Evolutionary conservation across 2,329 filamentous ascomycete genomes (phyloP).

Genomic region (Cladophialophora bantiana): DNA sequence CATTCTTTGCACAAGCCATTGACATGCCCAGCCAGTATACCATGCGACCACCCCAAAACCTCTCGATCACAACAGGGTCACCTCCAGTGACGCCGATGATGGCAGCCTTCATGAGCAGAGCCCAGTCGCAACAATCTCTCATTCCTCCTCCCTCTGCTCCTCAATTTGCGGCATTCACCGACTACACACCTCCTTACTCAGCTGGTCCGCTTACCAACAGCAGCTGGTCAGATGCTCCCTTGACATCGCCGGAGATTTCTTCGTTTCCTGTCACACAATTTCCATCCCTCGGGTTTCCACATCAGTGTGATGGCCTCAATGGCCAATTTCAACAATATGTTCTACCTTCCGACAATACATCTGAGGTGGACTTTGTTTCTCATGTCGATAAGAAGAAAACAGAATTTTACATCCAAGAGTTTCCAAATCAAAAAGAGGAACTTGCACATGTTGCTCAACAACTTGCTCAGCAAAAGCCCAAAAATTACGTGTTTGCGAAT

Average conservation of each 20-base stretch:
- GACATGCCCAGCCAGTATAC: conserved; percentile 26
- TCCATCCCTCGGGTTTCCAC: conserved; percentile 44
- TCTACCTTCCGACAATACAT: conserved; percentile 36
- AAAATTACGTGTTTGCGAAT: conserved; percentile 54
- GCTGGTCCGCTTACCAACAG: conserved; percentile 49
- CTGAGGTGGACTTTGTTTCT: conserved; percentile 24
- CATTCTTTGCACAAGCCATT: conserved; percentile 25
- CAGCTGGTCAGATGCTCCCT: conserved; percentile 52
- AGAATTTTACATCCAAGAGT: conserved; percentile 55
- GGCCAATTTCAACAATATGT: conserved; percentile 43
- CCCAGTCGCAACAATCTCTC: conserved; percentile 41
- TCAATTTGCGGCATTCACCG: conserved; percentile 51
- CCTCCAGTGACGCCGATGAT: conserved; percentile 54
- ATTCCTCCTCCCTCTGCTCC: conserved; percentile 53
- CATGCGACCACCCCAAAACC: conserved; percentile 27
- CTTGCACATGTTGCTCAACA: conserved; percentile 53
- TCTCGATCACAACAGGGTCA: conserved; percentile 45
- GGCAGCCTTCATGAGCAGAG: conserved; percentile 45
- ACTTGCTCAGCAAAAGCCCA: conserved; percentile 50
- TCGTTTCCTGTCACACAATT: conserved; percentile 50
- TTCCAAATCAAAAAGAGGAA: conserved; percentile 53
- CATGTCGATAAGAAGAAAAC: conserved; percentile 46
- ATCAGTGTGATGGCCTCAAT: conserved; percentile 44
- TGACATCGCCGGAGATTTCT: conserved; percentile 51
- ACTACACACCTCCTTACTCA: conserved; percentile 49